Percentiles rank a stretch among this genome's conserved stretches.
Evolutionary conservation across 2,329 filamentous ascomycete species (phyloP).

Genomic region (Septoria linicola): DNA sequence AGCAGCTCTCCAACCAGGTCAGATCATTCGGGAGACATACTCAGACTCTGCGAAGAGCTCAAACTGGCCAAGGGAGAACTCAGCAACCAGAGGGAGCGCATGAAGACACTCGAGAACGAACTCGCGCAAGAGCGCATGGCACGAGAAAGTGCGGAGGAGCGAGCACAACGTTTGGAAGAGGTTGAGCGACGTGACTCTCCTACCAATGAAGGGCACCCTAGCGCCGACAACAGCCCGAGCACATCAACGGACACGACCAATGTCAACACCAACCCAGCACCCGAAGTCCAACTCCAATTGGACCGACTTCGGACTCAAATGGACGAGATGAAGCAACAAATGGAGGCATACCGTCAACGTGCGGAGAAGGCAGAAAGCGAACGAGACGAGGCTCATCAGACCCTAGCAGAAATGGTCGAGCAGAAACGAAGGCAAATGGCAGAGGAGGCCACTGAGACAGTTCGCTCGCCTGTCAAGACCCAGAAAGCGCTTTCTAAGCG

Average conservation of each 20-base stretch:
- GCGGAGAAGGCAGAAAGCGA: slow-evolving; percentile 79
- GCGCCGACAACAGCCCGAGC: slow-evolving; percentile 19
- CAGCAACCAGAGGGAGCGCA: slow-evolving; percentile 73
- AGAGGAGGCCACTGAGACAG: slow-evolving; percentile 28
- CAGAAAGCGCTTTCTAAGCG: slow-evolving; percentile 17
- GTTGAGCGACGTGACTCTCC: slow-evolving; percentile 49
- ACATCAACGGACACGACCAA: slow-evolving; percentile 4
- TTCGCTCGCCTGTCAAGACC: slow-evolving; percentile 19
- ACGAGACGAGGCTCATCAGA: slow-evolving; percentile 67
- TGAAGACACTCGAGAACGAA: slow-evolving; percentile 77
- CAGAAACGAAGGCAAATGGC: slow-evolving; percentile 71
- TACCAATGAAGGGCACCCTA: slow-evolving; percentile 22
- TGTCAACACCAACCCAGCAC: slow-evolving; percentile 14
- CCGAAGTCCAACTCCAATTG: slow-evolving; percentile 66
- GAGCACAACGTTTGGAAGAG: slow-evolving; percentile 68
- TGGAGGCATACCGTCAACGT: slow-evolving; percentile 72
- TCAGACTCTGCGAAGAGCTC: slow-evolving; percentile 80
- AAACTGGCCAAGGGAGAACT: slow-evolving; percentile 82
- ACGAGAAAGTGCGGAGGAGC: slow-evolving; percentile 78
- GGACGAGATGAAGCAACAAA: slow-evolving; percentile 73
- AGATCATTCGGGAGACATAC: slow-evolving; percentile 69
- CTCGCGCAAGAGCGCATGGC: slow-evolving; percentile 77
- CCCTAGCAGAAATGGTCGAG: slow-evolving; percentile 82
- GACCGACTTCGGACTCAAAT: slow-evolving; percentile 78
- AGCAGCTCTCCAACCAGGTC: slow-evolving; percentile 59